A percentile compares a stretch with the other conserved stretches of the same genome.
These are phyloP conservation scores for Ogataea parapolymorpha DNA, from an alignment of 805 yeast species.

Conservation along the genomic window DNA sequence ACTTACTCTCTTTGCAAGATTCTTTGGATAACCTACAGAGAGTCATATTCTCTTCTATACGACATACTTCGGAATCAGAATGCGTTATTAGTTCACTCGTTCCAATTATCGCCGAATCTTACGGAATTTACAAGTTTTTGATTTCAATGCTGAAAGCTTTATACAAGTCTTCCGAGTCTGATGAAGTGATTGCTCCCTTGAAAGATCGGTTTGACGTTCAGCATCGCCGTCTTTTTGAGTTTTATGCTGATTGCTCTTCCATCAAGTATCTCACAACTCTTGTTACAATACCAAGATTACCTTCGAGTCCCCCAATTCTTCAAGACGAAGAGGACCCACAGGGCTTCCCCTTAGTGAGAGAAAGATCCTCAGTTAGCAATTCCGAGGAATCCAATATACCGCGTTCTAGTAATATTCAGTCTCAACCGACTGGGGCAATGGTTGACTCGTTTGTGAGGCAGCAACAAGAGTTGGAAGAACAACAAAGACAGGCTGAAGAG, in stretches of 20 bases:
- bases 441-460: slow-evolving; percentile 30
- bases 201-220: slow-evolving; percentile 69
- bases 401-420: slow-evolving; percentile 26
- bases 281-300: slow-evolving; percentile 72
- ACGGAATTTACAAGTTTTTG: slow-evolving; percentile 86
- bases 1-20: slow-evolving; percentile 83
- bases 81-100: slow-evolving; percentile 84
- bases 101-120: slow-evolving; percentile 86
- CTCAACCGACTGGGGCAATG: slow-evolving; percentile 54
- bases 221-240: slow-evolving; percentile 66
- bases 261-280: slow-evolving; percentile 77
- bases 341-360: no score
- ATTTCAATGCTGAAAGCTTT: slow-evolving; percentile 90
- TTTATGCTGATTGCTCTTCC: slow-evolving; percentile 86
- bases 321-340: slow-evolving; percentile 27
- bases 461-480: slow-evolving; percentile 26
- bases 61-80: slow-evolving; percentile 55
- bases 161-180: slow-evolving; percentile 67
- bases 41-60: slow-evolving; percentile 66
- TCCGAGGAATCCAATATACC: no score
- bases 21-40: slow-evolving; percentile 74
- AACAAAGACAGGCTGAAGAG: slow-evolving; percentile 54
- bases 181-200: slow-evolving; percentile 74
- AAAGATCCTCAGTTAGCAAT: no score
- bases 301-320: slow-evolving; percentile 58